Evolutionary conservation across 176 grass and related monocot species (phyloP).

Genomic region (Leersia perrieri): DNA sequence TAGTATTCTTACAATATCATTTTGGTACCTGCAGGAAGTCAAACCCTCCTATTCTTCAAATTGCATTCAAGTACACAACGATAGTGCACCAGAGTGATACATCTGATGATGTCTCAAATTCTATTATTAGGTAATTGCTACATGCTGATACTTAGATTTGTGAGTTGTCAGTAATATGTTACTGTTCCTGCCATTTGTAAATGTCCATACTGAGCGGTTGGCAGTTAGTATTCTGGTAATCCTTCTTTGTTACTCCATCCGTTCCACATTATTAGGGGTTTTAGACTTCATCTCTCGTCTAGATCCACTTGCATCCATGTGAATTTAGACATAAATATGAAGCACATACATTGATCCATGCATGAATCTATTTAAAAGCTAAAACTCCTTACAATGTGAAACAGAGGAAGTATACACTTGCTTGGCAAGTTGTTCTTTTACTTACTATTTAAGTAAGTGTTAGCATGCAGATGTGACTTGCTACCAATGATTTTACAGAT

Average conservation of each 20-base stretch:
- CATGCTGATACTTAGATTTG: background rate
- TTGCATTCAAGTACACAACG: constrained; percentile 85
- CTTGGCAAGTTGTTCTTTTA: background rate
- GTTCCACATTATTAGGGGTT: no score
- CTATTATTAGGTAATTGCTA: constrained; percentile 37
- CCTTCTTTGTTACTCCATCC: no score
- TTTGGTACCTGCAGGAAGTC: constrained; percentile 38
- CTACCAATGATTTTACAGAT: background rate
- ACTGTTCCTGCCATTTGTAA: background rate
- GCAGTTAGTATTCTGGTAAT: background rate
- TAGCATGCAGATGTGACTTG: constrained; percentile 19
- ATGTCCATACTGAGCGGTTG: constrained; percentile 10
- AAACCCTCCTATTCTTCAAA: constrained; percentile 76
- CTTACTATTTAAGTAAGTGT: background rate
- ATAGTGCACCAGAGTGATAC: constrained; percentile 58
- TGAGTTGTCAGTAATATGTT: background rate
- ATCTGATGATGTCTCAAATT: constrained; percentile 33
- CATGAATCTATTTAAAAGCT: no score
- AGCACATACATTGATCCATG: no score
- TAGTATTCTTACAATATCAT: background rate
- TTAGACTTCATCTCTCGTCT: no score
- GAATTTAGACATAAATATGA: no score
- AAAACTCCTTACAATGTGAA: no score
- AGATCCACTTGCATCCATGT: no score
- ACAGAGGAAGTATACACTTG: no score